Evolutionary conservation across 495 filamentous ascomycete genomes (phyloP), one percentile per base, ranked within the genome.

Genomic region (Talaromyces liani): DNA sequence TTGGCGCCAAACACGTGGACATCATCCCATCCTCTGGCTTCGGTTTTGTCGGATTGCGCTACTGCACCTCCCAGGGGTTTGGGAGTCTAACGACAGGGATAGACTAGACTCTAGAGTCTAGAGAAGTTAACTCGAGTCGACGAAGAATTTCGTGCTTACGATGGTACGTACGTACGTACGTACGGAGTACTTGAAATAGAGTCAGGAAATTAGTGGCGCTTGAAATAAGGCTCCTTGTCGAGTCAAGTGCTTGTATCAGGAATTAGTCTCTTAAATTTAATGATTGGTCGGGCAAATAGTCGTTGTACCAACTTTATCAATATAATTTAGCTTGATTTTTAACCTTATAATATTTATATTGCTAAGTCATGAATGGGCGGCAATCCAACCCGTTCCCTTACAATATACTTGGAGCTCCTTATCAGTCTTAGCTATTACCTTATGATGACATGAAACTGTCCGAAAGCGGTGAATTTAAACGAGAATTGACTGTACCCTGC

Each of bases 61-160:
- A 60, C 58, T 60, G 58, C 58, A 60, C 24, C 20, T 60, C 33
- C 58, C 58, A 60, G 58, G 58, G 58, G 18, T 22, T 8, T 60
- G 36, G 14, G 57, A 18, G 45, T 49, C 45, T 1, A 49, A 49
- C n/a, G 18, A 20, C 45, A 49, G 18, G 45, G 45, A 49, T 49
- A 20, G 5, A 49, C 16, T 49, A 29, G 33, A 39, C 12, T 39
- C 12, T 16, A 39, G 36, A 39, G 10, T 39, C 9, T 39, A 10
- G 9, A 3, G 33, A 12, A 12, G 33, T n/a, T 16, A 41, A 41
- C 0, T 16, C 12, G 12, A 41, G 36, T 33, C 18, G 12, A 29
- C 31, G 31, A 18, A 14, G 10, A 16, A 41, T 16, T 4, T 16
- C 36, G 36, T 41, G 36, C 36, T 41, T 41, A 16, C 36, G 16